Percentiles rank a stretch among this genome's conserved stretches.
phyloP scores from a whole-genome alignment of 345 rosid species.

The Carallia brachiata region DNA sequence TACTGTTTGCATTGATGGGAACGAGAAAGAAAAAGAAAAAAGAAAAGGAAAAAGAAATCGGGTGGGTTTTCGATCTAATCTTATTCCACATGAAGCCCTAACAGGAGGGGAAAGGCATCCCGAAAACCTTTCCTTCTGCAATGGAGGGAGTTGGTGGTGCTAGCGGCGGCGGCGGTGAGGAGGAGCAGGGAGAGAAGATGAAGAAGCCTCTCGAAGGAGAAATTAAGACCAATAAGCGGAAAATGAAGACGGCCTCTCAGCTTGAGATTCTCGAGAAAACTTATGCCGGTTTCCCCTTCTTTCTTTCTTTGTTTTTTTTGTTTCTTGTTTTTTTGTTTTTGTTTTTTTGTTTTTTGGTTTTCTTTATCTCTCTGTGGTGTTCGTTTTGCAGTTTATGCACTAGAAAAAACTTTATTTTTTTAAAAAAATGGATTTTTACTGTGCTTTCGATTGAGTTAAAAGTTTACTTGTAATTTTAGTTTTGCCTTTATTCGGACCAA shows the following conservation, averaged over 20 bases:
- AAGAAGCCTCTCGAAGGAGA: constrained; percentile 66
- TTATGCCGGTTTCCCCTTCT: constrained; percentile 51
- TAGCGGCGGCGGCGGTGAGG: constrained; percentile 16
- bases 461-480: too few relatives aligned
- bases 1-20: too few relatives aligned
- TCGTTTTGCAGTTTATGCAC: background rate
- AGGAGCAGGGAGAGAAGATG: constrained; percentile 58
- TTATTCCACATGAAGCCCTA: too few relatives aligned
- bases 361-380: background rate
- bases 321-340: background rate
- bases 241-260: constrained; percentile 95
- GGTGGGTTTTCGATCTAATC: too few relatives aligned
- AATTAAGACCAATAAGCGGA: constrained; percentile 58
- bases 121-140: background rate
- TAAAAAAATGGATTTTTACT: too few relatives aligned
- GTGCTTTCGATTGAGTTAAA: too few relatives aligned
- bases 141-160: constrained; percentile 39
- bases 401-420: too few relatives aligned
- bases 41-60: too few relatives aligned
- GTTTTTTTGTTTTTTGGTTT: background rate
- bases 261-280: constrained; percentile 79
- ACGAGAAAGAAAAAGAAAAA: too few relatives aligned
- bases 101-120: too few relatives aligned
- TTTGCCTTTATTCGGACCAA: too few relatives aligned
- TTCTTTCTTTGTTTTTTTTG: background rate